phyloP scores from a whole-genome alignment of 2,329 filamentous ascomycete species.

The Dryadomyces sulphureus region DNA sequence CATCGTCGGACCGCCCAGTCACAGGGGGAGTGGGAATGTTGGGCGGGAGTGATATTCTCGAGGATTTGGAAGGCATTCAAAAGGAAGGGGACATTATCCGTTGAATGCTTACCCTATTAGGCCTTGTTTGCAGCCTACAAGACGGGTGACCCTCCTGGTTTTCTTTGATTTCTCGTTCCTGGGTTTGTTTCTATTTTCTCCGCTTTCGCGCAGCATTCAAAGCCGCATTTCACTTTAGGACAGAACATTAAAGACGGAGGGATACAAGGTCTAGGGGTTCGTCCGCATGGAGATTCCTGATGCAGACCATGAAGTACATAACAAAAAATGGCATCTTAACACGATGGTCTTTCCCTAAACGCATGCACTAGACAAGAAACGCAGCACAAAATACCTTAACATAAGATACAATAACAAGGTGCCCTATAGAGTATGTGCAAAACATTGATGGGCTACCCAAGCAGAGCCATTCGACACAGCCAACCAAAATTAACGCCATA shows the following conservation, averaged over 20 bases:
- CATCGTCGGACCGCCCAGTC: slow-evolving; percentile 40
- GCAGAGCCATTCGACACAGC: neutral
- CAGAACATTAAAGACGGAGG: no score
- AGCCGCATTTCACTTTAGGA: no score
- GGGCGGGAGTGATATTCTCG: slow-evolving; percentile 73
- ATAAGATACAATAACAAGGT: neutral
- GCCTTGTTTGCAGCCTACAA: neutral
- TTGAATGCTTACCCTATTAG: slow-evolving; percentile 24
- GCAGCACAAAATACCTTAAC: neutral
- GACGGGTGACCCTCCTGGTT: no score
- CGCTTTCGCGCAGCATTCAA: no score
- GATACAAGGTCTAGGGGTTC: no score
- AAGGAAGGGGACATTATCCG: slow-evolving; percentile 59
- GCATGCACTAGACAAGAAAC: neutral
- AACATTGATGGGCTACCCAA: neutral
- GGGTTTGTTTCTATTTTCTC: neutral
- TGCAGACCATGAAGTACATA: neutral
- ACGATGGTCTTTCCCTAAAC: neutral
- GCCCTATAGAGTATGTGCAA: neutral
- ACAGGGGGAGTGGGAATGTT: slow-evolving; percentile 44
- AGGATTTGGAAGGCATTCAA: slow-evolving; percentile 67
- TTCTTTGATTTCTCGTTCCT: neutral
- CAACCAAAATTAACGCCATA: slow-evolving; percentile 1
- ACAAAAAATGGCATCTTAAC: neutral
- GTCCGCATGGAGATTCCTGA: no score